phyloP scores from a whole-genome alignment of 495 filamentous ascomycete species.

The Daldinia vernicosa region DNA sequence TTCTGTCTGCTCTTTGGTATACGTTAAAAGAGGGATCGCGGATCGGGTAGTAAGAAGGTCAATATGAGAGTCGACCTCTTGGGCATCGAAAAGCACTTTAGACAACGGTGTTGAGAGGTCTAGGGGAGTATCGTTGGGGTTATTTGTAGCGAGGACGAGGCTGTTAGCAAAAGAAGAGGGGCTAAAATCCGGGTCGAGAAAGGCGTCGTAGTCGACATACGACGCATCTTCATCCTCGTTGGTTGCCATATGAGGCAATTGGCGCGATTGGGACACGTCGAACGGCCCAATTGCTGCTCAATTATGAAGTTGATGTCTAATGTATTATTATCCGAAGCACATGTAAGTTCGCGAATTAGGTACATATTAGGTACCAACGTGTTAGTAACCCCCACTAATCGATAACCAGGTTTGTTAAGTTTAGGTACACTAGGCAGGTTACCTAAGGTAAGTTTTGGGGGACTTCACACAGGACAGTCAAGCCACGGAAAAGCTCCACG shows the following conservation, averaged over 20 bases:
- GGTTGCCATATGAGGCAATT: constrained; percentile 35
- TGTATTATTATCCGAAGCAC: not conserved
- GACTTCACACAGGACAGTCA: not conserved
- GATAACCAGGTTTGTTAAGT: not conserved
- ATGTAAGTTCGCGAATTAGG: not conserved
- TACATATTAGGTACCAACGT: not conserved
- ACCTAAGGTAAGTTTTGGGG: no score
- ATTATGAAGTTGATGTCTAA: not conserved
- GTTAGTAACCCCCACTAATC: not conserved
- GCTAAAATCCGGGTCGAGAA: constrained; percentile 84
- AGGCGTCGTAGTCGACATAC: constrained; percentile 96
- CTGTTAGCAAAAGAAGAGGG: constrained; percentile 84
- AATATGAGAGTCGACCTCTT: constrained; percentile 97
- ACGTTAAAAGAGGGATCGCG: constrained; percentile 80
- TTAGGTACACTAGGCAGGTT: no score
- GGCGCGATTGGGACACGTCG: constrained; percentile 10
- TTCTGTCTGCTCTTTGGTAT: constrained; percentile 75
- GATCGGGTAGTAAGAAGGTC: constrained; percentile 86
- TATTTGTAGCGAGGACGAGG: constrained; percentile 88
- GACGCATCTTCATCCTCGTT: constrained; percentile 67
- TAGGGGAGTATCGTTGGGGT: constrained; percentile 85
- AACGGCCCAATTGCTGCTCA: constrained; percentile 15
- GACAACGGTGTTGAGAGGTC: constrained; percentile 95
- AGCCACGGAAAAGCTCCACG: not conserved
- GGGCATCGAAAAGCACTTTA: constrained; percentile 92